Conservation (phyloP, 192 early-diverging fungal species). For the Mortierella hygrophila region DNA sequence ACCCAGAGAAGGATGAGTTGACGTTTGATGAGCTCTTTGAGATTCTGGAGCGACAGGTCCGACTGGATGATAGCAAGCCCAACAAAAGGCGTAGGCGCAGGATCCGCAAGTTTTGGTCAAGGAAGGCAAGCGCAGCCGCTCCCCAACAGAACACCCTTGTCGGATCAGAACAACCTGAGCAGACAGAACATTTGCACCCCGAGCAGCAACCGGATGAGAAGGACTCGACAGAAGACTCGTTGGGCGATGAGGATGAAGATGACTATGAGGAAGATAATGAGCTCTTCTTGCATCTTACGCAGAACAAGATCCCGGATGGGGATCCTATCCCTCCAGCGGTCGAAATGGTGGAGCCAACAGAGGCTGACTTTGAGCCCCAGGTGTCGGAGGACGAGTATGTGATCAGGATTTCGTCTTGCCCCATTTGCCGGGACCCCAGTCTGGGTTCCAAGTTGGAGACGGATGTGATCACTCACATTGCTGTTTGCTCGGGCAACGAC, state of each 20-base stretch:
- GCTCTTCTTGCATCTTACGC: conserved; percentile 37
- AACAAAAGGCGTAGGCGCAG: conserved; percentile 33
- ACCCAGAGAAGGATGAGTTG: conserved; percentile 71
- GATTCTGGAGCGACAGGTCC: conserved; percentile 67
- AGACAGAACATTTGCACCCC: background rate
- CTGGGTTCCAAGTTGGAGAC: conserved; percentile 70
- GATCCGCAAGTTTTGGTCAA: conserved; percentile 40
- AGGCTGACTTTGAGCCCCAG: conserved; percentile 46
- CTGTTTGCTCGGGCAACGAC: conserved; percentile 79
- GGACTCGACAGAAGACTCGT: conserved; percentile 25
- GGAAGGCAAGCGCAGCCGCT: conserved; percentile 9
- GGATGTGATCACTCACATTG: conserved; percentile 84
- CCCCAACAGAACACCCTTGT: background rate
- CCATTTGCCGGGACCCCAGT: conserved; percentile 74
- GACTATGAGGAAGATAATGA: conserved; percentile 47
- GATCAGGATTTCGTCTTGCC: conserved; percentile 75
- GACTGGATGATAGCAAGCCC: conserved; percentile 33
- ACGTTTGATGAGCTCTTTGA: conserved; percentile 75
- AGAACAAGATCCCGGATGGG: conserved; percentile 21
- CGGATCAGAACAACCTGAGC: background rate
- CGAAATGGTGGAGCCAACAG: conserved; percentile 44
- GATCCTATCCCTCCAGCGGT: conserved; percentile 1
- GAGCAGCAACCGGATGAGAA: background rate
- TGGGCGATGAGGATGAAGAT: conserved; percentile 23
- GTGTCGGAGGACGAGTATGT: conserved; percentile 67